Base-by-base conservation (phyloP, 2,329 filamentous ascomycete genomes). In the Paradendryphiella salina region DNA sequence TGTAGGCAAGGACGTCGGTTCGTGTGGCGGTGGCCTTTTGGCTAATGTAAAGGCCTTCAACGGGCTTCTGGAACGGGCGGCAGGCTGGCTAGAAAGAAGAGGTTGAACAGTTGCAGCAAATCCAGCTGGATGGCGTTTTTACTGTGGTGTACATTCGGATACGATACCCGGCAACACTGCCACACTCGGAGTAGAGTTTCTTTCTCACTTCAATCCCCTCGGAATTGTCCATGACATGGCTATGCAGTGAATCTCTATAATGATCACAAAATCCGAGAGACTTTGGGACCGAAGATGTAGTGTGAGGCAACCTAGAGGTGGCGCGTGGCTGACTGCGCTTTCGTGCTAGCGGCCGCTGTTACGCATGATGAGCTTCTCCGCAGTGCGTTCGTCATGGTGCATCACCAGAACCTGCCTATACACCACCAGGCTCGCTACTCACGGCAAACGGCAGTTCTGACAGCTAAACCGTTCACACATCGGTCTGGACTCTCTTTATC, bases 81-180 rank as follows among this genome's bases (percentile, higher is more conserved):
- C 73, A 5, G 60, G 57, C 13, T 69, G 69, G 56, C 52, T 75
- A n/a, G 72, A 74, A 37, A 66, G 71, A 8, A 59, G 67, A 34
- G 63, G 59, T 6, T 72, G 41, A 57, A 32, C 23, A 11, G 18
- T 38, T n/a, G 40, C 37, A 35, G 31, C 20, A 3, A 41, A 28
- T 20, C 20, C 36, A 20, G 31, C 32, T 33, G 47, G 36, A 40
- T 14, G 46, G 37, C 41, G 36, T 46, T 50, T 26, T 42, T 29
- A 31, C 14, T 42, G 32, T 40, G 46, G 21, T 41, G 44, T 41
- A 48, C 28, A 43, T 47, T 54, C 28, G 17, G 44, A 42, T 40
- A 50, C 34, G 50, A 53, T 53, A 53, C 50, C 50, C 50, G 50
- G 50, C 50, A 50, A 41, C 10, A 33, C 37, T 14, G 50, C 50